Percentiles rank a stretch among this genome's conserved stretches.
Evolutionary conservation across 805 yeast genomes (phyloP).

Genomic region (Teunomyces funiuensis): DNA sequence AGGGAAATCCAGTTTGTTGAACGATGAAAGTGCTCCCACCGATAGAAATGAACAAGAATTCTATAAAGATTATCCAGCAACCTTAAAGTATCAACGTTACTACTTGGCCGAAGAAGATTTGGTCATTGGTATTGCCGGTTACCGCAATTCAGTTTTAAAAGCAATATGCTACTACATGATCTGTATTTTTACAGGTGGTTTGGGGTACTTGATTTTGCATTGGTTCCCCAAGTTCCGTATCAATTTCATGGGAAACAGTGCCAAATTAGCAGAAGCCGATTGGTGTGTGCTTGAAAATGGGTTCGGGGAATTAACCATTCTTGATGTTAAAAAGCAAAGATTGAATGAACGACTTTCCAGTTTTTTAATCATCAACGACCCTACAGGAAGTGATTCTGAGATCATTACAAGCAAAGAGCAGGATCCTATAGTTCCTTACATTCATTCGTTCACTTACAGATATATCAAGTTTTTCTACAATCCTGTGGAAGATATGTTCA

Average conservation of each 20-base stretch:
- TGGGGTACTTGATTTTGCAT: slow-evolving; percentile 68
- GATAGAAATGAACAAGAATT: slow-evolving; percentile 8
- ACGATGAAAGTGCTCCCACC: not conserved
- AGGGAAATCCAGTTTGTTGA: slow-evolving; percentile 5
- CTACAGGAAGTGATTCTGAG: not conserved
- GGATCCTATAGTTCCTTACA: slow-evolving; percentile 68
- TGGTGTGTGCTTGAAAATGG: slow-evolving; percentile 95
- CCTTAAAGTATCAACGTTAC: slow-evolving; percentile 66
- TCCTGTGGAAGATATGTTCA: slow-evolving; percentile 84
- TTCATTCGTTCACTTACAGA: slow-evolving; percentile 76
- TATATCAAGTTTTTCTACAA: slow-evolving; percentile 80
- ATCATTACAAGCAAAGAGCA: slow-evolving; percentile 22
- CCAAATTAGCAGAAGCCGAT: slow-evolving; percentile 78
- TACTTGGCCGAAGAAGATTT: slow-evolving; percentile 95
- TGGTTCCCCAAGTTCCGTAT: slow-evolving; percentile 86
- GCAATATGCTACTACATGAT: slow-evolving; percentile 49
- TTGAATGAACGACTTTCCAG: slow-evolving; percentile 74
- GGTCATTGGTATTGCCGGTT: slow-evolving; percentile 93
- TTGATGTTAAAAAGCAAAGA: slow-evolving; percentile 55
- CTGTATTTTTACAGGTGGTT: slow-evolving; percentile 64
- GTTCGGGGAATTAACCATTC: slow-evolving; percentile 76
- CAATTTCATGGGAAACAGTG: slow-evolving; percentile 58
- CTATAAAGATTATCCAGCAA: slow-evolving; percentile 30
- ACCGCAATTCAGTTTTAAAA: slow-evolving; percentile 52
- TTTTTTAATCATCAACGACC: slow-evolving; percentile 42